Base-by-base conservation (phyloP, 129 eudicot species). In the Helianthus annuus region DNA sequence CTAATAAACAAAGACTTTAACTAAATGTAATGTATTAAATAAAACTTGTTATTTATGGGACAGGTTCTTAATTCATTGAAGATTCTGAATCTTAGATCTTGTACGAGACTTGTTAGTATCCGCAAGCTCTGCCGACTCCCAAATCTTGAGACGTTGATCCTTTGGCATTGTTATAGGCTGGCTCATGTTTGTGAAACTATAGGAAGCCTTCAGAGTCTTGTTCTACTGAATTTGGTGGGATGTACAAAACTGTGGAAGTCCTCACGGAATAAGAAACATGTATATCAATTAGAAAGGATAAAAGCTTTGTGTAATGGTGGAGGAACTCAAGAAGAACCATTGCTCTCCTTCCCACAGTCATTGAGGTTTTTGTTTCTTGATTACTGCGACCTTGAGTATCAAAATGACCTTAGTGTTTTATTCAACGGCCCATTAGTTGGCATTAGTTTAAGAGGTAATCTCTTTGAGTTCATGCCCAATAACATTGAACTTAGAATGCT, bases 41-140 rank as follows among this genome's bases (percentile, higher is more conserved):
- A 39, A 39, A 39, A 39, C 45, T 39, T 5, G 5, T 13, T 12
- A 12, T 12, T 13, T 48, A 0, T 48, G 15, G 5, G 2, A 11
- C 12, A 39, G 45, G 16, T 12, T 56, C 81, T 79, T 54, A 27
- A 32, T 0, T 66, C 19, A 1, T 61, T 79, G n/a, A 65, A 70
- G 45, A 57, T 70, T 15, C 81, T 83, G 55, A 58, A 83, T 66
- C 83, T 83, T 27, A 71, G 73, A 66, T 42, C 46, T 29, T 83
- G 52, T 0, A 0, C 0, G 0, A 9, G 4, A 5, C 19, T 73
- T 12, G 7, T 4, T 0, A n/a, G 61, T 29, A 48, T 73, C 38
- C 5, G 22, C 22, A 48, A 73, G 7, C 48, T 73, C 2, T 61
- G 7, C 3, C 48, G 39, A 1, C 62, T 75, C 40, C 83, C 81